Evolutionary conservation across 345 rosid genomes (phyloP), one percentile per base, ranked within the genome.

Genomic region (Euphorbia tirucalli): DNA sequence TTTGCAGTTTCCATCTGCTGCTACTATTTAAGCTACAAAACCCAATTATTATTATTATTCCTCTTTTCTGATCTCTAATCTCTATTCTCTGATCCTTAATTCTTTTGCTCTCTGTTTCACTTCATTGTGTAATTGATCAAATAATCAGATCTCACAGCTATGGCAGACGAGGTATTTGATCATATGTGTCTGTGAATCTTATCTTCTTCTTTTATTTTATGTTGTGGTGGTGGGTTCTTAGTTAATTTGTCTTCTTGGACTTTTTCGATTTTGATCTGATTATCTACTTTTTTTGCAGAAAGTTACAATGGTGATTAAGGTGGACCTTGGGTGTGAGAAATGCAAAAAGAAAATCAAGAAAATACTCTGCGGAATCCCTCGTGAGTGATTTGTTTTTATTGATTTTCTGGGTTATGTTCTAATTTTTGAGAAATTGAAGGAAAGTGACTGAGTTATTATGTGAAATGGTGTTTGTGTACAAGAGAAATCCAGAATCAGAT

Each of bases 301-400:
- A 44, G 92, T 81, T 13, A 88, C 92, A 54, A 91, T 93, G 98
- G 79, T 75, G 83, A 77, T 93, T 59, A 81, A 83, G 69, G 97
- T 87, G 21, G 92, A 91, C 76, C 93, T 94, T 27, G 83, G 78
- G 27, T 94, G 98, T 64, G 22, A 48, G 3, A 80, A 82, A 68
- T 94, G 98, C 81, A 79, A 73, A 83, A 80, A 65, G 85, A 92
- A 90, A 79, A 91, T 93, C 64, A 93, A 87, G 88, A 86, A 84
- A 68, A 69, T 87, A 21, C 93, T 93, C 13, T 86, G 89, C 70
- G 75, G 80, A 74, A 79, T 79, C 60, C 96, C 93, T 78, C 86
- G 97, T 93, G 80, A 89, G 97, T 85, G n/a, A n/a, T n/a, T n/a
- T n/a, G n/a, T n/a, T n/a, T n/a, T n/a, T n/a, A 13, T 32, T n/a